Evolutionary conservation across 768 basidiomycete genomes (phyloP), one percentile per base, ranked within the genome.

Genomic region (Lactarius quietus): DNA sequence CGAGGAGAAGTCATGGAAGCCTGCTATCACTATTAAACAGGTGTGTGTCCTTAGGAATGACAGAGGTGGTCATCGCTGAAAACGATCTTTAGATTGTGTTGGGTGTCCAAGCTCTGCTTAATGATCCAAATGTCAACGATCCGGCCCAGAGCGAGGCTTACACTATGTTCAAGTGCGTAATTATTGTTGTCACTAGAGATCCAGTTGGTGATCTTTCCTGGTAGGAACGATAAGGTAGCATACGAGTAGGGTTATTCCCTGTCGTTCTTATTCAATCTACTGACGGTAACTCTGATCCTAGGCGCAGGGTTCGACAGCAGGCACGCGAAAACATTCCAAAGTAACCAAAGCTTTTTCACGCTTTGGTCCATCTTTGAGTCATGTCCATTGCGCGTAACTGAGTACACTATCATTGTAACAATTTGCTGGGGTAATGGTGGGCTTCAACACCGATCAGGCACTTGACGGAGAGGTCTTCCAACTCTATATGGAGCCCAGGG

Each of bases 1-100:
- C 73, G 97, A 99, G 74, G 97, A 99, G 78, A 98, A 99, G 76
- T 89, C 89, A 1, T 99, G 97, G 97, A 98, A 98, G 74, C 95
- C 97, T 29, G 92, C 95, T 8, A 98, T 99, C 71, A 98, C 97
- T 2, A 95, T 99, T 78, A 99, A 98, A 76, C 97, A 98, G 84
- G 96, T 91, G 29, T 43, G 78, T 69, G 38, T 62, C 54, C 41
- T 39, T 6, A 54, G 36, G 14, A 36, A 35, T 29, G 9, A 63
- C 36, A 33, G 57, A 15, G 51, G 36, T 55, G 31, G 12, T 36
- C 57, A 43, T 51, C 39, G 41, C 39, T 61, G 17, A 58, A 54
- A 31, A 12, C 23, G 15, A 26, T 26, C 31, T 52, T 53, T 31
- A 99, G 97, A 95, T 99, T 70, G 79, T 97, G 31, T 81, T 98